Conservation (phyloP, 2,329 filamentous ascomycete species). For the Botrytis tulipae region DNA sequence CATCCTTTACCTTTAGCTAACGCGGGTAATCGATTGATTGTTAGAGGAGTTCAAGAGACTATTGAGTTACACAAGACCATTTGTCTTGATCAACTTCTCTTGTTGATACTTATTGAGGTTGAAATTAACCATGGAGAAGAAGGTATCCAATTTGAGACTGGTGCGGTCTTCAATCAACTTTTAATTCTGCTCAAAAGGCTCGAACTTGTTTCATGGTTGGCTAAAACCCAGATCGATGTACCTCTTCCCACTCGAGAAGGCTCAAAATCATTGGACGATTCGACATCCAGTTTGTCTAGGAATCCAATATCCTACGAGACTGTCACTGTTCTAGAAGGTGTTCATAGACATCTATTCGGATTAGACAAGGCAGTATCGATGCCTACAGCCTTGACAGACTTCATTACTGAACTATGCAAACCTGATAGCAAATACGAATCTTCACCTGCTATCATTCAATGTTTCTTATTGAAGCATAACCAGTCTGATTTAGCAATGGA, state of each 20-base stretch:
- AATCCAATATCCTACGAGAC: conserved; percentile 47
- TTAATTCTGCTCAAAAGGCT: conserved; percentile 69
- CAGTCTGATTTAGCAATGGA: conserved; percentile 59
- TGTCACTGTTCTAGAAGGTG: conserved; percentile 59
- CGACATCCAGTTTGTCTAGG: conserved; percentile 40
- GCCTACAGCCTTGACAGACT: conserved; percentile 61
- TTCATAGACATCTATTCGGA: conserved; percentile 62
- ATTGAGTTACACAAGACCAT: conserved; percentile 70
- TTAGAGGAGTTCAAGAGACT: conserved; percentile 77
- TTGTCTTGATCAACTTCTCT: conserved; percentile 76
- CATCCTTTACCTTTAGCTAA: conserved; percentile 57
- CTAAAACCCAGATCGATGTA: conserved; percentile 55
- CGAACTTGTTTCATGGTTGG: conserved; percentile 71
- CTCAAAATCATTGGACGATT: conserved; percentile 37
- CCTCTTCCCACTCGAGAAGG: conserved; percentile 46
- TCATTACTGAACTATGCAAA: conserved; percentile 64
- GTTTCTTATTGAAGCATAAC: conserved; percentile 57
- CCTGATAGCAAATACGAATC: conserved; percentile 65
- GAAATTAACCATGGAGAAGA: conserved; percentile 74
- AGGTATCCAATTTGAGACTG: conserved; percentile 63
- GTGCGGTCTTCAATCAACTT: conserved; percentile 69
- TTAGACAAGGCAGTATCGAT: conserved; percentile 53
- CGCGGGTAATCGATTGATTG: conserved; percentile 72
- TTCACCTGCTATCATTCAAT: conserved; percentile 59
- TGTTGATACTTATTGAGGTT: conserved; percentile 83